These are phyloP conservation scores for Lotus japonicus DNA, from an alignment of 306 rosid genomes.

Conservation along the genomic window DNA sequence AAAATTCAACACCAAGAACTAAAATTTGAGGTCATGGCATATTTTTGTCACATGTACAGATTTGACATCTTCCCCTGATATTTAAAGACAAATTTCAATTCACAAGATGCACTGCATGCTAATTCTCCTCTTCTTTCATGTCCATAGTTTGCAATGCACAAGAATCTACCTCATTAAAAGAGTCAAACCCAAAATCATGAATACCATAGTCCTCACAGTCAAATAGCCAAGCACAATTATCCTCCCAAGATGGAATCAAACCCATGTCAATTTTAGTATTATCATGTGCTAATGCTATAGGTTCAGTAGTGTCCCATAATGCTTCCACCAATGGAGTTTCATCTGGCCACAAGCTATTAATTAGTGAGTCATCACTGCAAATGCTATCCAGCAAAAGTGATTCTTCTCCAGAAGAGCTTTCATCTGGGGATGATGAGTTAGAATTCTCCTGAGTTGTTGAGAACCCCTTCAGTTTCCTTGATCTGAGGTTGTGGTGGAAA, in stretches of 20 bases:
- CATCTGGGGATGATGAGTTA: constrained; percentile 42
- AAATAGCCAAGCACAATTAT: constrained; percentile 57
- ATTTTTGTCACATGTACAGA: constrained; percentile 18
- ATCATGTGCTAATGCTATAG: constrained; percentile 3
- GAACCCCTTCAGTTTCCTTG: constrained; percentile 21
- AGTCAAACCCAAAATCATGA: constrained; percentile 73
- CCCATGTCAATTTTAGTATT: constrained; percentile 21
- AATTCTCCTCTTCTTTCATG: constrained; percentile 26
- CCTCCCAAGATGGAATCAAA: constrained; percentile 46
- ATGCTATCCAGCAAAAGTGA: constrained; percentile 48
- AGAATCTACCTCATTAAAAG: constrained; percentile 44
- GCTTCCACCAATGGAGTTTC: constrained; percentile 49
- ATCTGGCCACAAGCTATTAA: constrained; percentile 48
- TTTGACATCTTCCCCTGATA: too few relatives aligned
- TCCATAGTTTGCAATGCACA: constrained; percentile 36
- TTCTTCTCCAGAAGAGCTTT: constrained; percentile 44
- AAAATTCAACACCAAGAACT: constrained; percentile 26
- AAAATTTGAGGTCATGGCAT: constrained; percentile 21
- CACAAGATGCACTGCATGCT: too few relatives aligned
- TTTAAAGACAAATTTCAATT: not conserved
- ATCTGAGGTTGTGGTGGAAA: constrained; percentile 23
- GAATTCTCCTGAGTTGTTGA: constrained; percentile 37
- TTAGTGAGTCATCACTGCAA: constrained; percentile 43
- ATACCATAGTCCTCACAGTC: constrained; percentile 80
- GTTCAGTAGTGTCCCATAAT: constrained; percentile 47